Evolutionary conservation across 176 grass and related monocot species (phyloP), one percentile per base, ranked within the genome.

Genomic region (Cymbopogon citratus): DNA sequence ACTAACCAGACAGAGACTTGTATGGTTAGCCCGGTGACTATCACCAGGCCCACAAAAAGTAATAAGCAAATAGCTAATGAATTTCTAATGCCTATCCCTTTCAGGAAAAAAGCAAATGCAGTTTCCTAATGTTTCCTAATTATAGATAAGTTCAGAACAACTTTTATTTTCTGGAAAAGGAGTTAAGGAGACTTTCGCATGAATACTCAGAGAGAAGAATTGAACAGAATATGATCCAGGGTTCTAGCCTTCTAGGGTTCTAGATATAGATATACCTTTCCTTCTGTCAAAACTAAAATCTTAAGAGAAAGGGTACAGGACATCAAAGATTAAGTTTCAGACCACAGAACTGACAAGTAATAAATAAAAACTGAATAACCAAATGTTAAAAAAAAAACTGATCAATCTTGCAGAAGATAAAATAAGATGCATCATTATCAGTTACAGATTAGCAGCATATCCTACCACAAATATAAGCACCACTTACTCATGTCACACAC

Each of bases 11-110:
- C 27, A 83, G 9, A 66, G 83, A 86, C 79, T 62, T 73, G 60
- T 86, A 83, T 79, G 83, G 88, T 79, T 79, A 78, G 73, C 59
- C 39, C 25, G 56, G 54, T 57, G 21, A 57, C 54, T 74, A 39
- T 31, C 18, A n/a, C 74, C 24, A 73, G 45, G 48, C 60, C 66
- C 74, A 82, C 24, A 2, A 18, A 59, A 66, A 77, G 52, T 64
- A 78, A 60, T 26, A 72, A 73, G 12, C 46, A 82, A 78, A 90
- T 66, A 82, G 45, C 73, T 66, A 38, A 19, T 39, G 36, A 77
- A 74, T 69, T 21, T 82, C 60, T 61, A 69, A 57, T 82, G 27
- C 28, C 11, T 73, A 31, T 83, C 74, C 39, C 59, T 52, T 82
- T 79, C 3, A 63, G 33, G 9, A 2, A 1, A 21, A 52, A 52